Percentiles rank a stretch among this genome's conserved stretches.
These are phyloP conservation scores for Eremochloa ophiuroides DNA, from an alignment of 176 grass and related monocot genomes.

Conservation along the genomic window DNA sequence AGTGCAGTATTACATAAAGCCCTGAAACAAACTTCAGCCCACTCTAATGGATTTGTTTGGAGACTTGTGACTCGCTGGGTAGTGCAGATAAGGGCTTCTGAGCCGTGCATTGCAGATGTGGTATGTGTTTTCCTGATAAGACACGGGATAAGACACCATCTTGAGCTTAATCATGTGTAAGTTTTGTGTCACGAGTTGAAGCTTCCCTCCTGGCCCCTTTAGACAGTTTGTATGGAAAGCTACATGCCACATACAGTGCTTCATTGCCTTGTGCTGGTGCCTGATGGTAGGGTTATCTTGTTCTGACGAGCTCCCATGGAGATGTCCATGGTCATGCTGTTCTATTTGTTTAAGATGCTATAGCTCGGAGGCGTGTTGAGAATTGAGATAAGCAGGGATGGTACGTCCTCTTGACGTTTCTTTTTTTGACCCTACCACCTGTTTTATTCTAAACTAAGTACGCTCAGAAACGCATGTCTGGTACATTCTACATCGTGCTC, in stretches of 20 bases:
- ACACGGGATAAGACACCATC: neutral
- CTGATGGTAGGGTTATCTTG: neutral
- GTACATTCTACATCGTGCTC: neutral
- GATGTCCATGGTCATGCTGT: neutral
- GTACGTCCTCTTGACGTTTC: constrained; percentile 8
- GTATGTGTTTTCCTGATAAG: neutral
- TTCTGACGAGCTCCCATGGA: constrained; percentile 5
- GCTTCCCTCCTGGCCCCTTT: neutral
- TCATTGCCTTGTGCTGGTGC: constrained; percentile 16
- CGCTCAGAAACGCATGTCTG: neutral
- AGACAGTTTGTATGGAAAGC: constrained; percentile 12
- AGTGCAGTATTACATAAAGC: constrained; percentile 23
- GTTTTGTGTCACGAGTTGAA: neutral
- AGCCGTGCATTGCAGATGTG: neutral
- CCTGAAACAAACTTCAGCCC: constrained; percentile 8
- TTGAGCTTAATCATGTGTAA: neutral
- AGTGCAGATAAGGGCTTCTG: neutral
- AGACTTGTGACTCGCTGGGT: neutral
- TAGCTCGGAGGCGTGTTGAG: neutral
- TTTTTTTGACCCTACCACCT: constrained; percentile 21
- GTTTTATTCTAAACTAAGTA: neutral
- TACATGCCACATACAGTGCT: neutral
- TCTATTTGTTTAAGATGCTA: constrained; percentile 8
- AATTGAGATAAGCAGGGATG: neutral
- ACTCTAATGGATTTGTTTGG: constrained; percentile 8